Base-by-base conservation (phyloP, 2,329 filamentous ascomycete genomes). In the Pestalotiopsis sp. region DNA sequence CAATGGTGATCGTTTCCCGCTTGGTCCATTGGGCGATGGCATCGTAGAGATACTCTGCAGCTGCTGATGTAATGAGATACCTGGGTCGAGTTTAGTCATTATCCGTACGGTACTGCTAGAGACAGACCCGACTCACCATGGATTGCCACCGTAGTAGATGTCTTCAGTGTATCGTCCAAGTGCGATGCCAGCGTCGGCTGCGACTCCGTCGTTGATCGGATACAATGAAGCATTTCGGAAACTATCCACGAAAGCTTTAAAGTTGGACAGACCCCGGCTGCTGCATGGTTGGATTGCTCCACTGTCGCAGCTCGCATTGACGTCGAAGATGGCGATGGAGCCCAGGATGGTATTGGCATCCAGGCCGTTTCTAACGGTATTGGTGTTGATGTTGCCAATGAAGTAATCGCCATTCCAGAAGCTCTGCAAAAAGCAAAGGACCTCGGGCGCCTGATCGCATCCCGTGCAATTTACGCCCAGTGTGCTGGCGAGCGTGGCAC, bases 331-430 rank as follows among this genome's bases (percentile, higher is more conserved):
- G 67, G 80, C 77, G 60, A 85, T 82, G n/a, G 79, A 78, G 4
- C 80, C 82, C 3, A 86, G 79, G 20, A 89, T 77, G 2, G 85
- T 86, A 75, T 88, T 89, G 45, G 84, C 84, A 71, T 90, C 87
- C 58, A 85, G 84, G 20, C 88, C 88, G n/a, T 81, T 83, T 20
- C 88, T 83, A 31, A 81, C 80, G 23, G 80, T 80, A 58, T 82
- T 78, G 45, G 69, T 71, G 69, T 81, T 82, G 70, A 87, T 86
- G 71, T 90, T 90, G 45, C 86, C 85, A 27, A 84, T 77, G 27
- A 87, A 82, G 70, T 86, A 87, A n/a, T 79, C 81, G 23, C 85
- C 85, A 65, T 84, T 87, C 88, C 88, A 91, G 78, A 87, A 91
- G 3, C 79, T 81, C 69, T 88, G 83, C 39, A 88, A 72, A 72